phyloP scores from a whole-genome alignment of 768 basidiomycete species.

The Kondoa subrosea region DNA sequence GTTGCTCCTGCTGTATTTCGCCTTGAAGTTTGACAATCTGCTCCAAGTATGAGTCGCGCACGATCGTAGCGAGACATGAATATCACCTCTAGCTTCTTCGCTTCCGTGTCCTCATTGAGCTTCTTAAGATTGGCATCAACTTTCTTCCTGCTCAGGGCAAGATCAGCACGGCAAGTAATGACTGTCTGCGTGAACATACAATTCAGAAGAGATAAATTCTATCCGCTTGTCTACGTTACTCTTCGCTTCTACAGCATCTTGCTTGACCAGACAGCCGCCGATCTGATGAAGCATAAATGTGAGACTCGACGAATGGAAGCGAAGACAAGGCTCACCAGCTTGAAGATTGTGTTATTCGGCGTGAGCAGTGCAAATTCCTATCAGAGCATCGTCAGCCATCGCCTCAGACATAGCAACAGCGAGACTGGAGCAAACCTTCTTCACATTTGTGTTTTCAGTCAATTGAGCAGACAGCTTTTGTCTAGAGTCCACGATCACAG shows the following conservation, averaged over 20 bases:
- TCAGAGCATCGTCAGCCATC: slow-evolving; percentile 6
- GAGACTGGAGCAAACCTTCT: slow-evolving; percentile 45
- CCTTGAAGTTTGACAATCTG: neutral
- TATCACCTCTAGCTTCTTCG: slow-evolving; percentile 60
- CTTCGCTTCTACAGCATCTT: slow-evolving; percentile 75
- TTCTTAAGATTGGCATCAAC: slow-evolving; percentile 71
- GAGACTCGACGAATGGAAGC: neutral
- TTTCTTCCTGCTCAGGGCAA: slow-evolving; percentile 46
- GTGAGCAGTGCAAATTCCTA: slow-evolving; percentile 74
- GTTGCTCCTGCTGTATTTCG: neutral
- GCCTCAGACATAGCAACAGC: neutral
- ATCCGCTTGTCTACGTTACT: slow-evolving; percentile 73
- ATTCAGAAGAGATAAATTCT: slow-evolving; percentile 71
- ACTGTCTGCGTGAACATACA: slow-evolving; percentile 41
- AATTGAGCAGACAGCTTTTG: slow-evolving; percentile 73
- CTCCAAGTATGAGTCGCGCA: neutral
- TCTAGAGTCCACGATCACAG: slow-evolving; percentile 54
- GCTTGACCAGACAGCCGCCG: slow-evolving; percentile 74
- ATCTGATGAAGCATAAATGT: slow-evolving; percentile 31
- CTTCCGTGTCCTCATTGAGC: slow-evolving; percentile 53
- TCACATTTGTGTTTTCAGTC: slow-evolving; percentile 77
- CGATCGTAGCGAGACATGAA: neutral
- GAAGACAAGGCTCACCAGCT: slow-evolving; percentile 37
- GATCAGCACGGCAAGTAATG: neutral
- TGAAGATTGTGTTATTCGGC: slow-evolving; percentile 66